Base-by-base conservation (phyloP, 1,139 yeast genomes). In the Pichia sp. region DNA sequence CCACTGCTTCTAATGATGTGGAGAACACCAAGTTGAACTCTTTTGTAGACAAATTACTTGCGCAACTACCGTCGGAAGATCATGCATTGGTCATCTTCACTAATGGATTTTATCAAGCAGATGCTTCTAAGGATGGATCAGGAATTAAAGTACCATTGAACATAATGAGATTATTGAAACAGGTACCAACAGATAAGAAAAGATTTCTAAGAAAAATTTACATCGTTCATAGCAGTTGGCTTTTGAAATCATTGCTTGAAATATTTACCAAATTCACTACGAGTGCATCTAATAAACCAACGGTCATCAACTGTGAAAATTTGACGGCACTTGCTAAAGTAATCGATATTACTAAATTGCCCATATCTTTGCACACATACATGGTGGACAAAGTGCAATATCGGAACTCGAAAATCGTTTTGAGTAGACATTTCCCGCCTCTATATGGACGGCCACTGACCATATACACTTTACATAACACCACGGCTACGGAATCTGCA, bases 161-260 rank as follows among this genome's bases (percentile, higher is more conserved):
- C 32, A 34, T 57, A 37, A 63, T 88, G 31, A 80, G 77, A 51
- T 77, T 88, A 44, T 74, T 85, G 50, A 74, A 82, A 46, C 62
- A 72, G 48, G 69, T 91, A 31, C 77, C 88, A n/a, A 66, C 69
- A 15, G 68, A 69, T 12, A 65, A 70, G 36, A 70, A 72, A 41
- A 72, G 72, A 41, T 66, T 72, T 37, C 60, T 87, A 35, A 64
- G 64, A 36, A 79, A 76, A 49, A 66, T 86, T 4, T 82, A 81
- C 47, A 72, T 88, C 27, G 95, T 91, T 5, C 97, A 91, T 58
- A 96, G 88, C 51, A 81, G 85, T 36, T 87, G 96, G 91, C 74
- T 91, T 62, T 74, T 86, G 14, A 75, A 87, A 49, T 81, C 95
- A 0, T 70, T 87, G 25, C 72, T 85, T 16, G 91, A 85, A 40